phyloP scores from a whole-genome alignment of 208 protist genomes.

The Leishmania lainsoni region DNA sequence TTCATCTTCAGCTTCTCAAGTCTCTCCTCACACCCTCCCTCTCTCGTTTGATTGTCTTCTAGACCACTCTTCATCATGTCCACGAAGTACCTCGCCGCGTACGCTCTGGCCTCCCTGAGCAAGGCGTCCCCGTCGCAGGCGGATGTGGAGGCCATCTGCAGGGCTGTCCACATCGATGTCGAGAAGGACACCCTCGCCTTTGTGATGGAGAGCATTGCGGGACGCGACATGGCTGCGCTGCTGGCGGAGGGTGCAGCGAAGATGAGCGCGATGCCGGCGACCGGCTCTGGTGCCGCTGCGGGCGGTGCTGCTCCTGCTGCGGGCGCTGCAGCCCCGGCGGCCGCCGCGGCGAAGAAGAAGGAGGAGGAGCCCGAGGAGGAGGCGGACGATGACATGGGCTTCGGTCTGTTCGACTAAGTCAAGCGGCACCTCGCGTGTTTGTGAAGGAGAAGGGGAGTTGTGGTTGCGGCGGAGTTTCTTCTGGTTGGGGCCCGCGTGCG shows the following conservation, averaged over 20 bases:
- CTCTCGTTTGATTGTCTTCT: neutral
- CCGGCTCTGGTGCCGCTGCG: slow-evolving; percentile 13
- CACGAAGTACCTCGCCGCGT: slow-evolving; percentile 93
- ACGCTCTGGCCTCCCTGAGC: slow-evolving; percentile 84
- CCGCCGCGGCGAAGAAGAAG: slow-evolving; percentile 56
- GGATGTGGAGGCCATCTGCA: slow-evolving; percentile 89
- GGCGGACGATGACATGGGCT: slow-evolving; percentile 90
- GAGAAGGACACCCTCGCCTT: slow-evolving; percentile 82
- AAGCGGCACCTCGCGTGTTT: neutral
- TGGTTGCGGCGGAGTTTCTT: too few relatives aligned
- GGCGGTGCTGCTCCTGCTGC: slow-evolving; percentile 37
- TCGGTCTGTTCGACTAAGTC: slow-evolving; percentile 57
- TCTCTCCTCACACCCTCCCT: neutral
- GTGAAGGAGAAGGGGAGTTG: too few relatives aligned
- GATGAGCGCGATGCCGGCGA: slow-evolving; percentile 55
- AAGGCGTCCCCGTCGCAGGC: slow-evolving; percentile 72
- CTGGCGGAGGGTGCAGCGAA: slow-evolving; percentile 80
- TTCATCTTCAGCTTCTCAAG: neutral
- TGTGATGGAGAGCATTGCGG: slow-evolving; percentile 75
- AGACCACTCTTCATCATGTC: slow-evolving; percentile 49
- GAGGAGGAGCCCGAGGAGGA: slow-evolving; percentile 81
- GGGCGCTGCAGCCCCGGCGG: slow-evolving; percentile 39
- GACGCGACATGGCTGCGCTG: slow-evolving; percentile 79
- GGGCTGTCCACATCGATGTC: slow-evolving; percentile 67
- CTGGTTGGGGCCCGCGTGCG: too few relatives aligned